Evolutionary conservation across 2,329 filamentous ascomycete species (phyloP), one percentile per base, ranked within the genome.

Genomic region (Aspergillus sp.): DNA sequence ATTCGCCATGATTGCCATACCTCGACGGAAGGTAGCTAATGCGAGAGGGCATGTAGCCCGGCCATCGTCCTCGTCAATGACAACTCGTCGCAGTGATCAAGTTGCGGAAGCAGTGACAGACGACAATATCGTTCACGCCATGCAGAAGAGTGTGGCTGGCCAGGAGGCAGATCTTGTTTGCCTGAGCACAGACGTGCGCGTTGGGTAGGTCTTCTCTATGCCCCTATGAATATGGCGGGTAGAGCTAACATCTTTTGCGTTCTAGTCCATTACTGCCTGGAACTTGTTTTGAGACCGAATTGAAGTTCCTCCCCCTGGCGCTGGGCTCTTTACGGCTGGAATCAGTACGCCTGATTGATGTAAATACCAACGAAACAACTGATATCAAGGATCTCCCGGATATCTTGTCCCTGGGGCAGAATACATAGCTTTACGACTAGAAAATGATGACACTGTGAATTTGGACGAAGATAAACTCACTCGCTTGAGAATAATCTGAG

Each of bases 331-430:
- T 85, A 52, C 74, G 79, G 24, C 64, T 86, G 3, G 83, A 85
- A 54, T 76, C 77, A 6, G 71, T 86, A 20, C 75, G 82, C 20
- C 73, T 86, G 9, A 73, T 85, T 17, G 84, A 86, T 70, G 67
- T 85, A 57, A 79, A 78, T 52, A 81, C 79, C 22, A 80, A 83
- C 59, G 82, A 85, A 68, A 78, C 77, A 24, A 79, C 80, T 7
- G 83, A 86, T 66, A 78, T 86, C 51, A 71, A 77, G 56, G 82
- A 86, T 61, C 68, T 86, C 51, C 84, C 84, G 3, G 82, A 83
- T 62, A 79, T 86, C 56, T 69, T 85, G 54, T 77, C 76, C 11
- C 66, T 69, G 57, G 69, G 73, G 49, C 65, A 61, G 46, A 58
- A 61, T 13, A 57, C 20, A 47, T 54, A 47, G 51, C 34, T 54